Evolutionary conservation across 2,329 filamentous ascomycete species (phyloP).

Genomic region (Nemania diffusa): DNA sequence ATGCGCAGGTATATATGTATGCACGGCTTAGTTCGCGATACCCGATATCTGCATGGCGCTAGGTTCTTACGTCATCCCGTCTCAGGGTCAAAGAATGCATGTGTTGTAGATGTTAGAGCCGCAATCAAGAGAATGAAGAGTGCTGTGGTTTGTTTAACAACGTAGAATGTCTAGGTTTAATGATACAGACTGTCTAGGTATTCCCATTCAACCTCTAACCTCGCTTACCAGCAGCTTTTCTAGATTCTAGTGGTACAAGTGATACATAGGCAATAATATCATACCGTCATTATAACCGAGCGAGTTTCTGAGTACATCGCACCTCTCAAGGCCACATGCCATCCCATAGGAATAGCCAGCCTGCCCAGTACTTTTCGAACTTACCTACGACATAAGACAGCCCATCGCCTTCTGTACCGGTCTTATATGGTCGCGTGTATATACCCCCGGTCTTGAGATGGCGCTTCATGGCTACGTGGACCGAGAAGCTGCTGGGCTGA

Average conservation of each 20-base stretch:
- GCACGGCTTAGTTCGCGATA: background rate
- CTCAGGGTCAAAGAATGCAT: background rate
- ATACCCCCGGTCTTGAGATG: conserved; percentile 55
- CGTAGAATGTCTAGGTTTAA: too few species aligned
- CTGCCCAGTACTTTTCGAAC: conserved; percentile 58
- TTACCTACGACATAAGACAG: conserved; percentile 57
- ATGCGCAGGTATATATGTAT: background rate
- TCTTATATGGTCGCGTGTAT: conserved; percentile 56
- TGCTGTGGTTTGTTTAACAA: too few species aligned
- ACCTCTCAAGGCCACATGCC: conserved; percentile 54
- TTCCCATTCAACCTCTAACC: background rate
- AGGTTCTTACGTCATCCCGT: background rate
- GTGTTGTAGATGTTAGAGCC: too few species aligned
- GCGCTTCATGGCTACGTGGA: conserved; percentile 58
- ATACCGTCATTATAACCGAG: conserved; percentile 9
- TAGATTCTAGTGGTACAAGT: conserved; percentile 29
- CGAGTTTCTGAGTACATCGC: background rate
- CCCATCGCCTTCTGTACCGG: conserved; percentile 56
- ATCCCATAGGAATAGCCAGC: conserved; percentile 62
- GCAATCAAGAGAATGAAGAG: background rate
- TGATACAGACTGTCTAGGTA: background rate
- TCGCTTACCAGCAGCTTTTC: conserved; percentile 3
- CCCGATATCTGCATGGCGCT: background rate
- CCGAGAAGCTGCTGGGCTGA: conserved; percentile 60
- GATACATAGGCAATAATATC: conserved; percentile 19